These are phyloP conservation scores for Amaranthus cruentus DNA, from an alignment of 148 eudicot species.

Conservation along the genomic window DNA sequence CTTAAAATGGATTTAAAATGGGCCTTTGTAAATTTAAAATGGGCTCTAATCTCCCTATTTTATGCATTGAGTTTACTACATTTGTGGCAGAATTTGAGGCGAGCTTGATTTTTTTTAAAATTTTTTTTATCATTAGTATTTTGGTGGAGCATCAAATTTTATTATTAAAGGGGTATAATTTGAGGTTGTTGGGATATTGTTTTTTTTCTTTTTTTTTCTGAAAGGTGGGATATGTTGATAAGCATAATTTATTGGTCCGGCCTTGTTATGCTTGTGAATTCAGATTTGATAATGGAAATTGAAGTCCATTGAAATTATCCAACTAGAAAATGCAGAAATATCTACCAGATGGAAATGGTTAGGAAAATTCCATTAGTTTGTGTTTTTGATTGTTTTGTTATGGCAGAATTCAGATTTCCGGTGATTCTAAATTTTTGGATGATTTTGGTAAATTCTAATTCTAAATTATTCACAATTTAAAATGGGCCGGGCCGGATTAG, in stretches of 20 bases:
- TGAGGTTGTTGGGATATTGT: not conserved
- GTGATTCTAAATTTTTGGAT: too few species aligned
- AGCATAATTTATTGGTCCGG: not conserved
- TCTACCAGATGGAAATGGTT: not conserved
- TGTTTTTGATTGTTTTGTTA: not conserved
- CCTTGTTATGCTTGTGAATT: not conserved
- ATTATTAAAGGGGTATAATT: not conserved
- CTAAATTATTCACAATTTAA: too few species aligned
- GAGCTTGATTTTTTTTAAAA: not conserved
- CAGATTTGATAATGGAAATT: not conserved
- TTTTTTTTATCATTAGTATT: not conserved
- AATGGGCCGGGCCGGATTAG: too few species aligned
- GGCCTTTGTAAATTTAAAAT: too few species aligned
- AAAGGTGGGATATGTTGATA: not conserved
- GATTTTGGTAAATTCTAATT: too few species aligned
- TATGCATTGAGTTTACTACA: conserved; percentile 12
- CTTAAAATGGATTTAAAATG: too few species aligned
- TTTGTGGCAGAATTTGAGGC: conserved; percentile 19
- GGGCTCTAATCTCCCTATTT: not conserved
- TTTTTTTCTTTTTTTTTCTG: too few species aligned
- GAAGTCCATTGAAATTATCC: not conserved
- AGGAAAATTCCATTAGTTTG: too few species aligned
- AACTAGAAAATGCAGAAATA: conserved; percentile 1
- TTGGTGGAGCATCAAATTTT: not conserved
- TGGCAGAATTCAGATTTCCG: not conserved